Base-by-base conservation (phyloP, 129 eudicot species). In the Sambucus nigra region DNA sequence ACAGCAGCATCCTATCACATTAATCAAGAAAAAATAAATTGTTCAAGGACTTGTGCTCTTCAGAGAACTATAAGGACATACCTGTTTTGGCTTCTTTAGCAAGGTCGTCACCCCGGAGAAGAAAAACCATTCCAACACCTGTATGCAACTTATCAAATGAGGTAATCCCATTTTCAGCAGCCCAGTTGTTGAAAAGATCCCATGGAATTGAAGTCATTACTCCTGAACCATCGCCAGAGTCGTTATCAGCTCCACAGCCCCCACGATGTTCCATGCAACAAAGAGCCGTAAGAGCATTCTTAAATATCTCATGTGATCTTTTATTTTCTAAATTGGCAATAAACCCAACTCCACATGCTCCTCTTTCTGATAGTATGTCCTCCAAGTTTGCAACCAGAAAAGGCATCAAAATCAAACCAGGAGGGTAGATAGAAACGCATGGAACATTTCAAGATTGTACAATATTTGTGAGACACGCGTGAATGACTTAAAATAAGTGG, bases 231-330 rank as follows among this genome's bases (percentile, higher is more conserved):
- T 92, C 99, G 60, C 99, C 99, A 20, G 99, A 92, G 76, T 92
- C 99, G 23, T 92, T 92, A 73, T 92, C 99, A 3, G 99, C 95
- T 47, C 96, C 94, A 71, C 99, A 92, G 16, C 99, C 99, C 11
- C 99, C 99, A 28, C 99, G 94, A 67, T 92, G 99, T 63, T 92
- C 99, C 99, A 92, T 92, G 70, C 99, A 92, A 20, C 99, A 96
- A 70, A 92, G 99, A 12, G 99, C 99, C 1, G 66, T 80, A 64
- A 92, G 99, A 64, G 99, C 99, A 80, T 92, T 96, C 64, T 77
- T 78, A 55, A 92, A 80, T 23, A 92, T 92, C 57, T 71, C 68
- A 64, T 86, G 78, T 40, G 99, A 92, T 47, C 82, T 84, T 68
- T 79, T 86, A 77, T 92, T 92, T 52, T 92, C 96, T 77, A 92